Base-by-base conservation (phyloP, 2,329 filamentous ascomycete genomes). In the Alternaria brassicicola region DNA sequence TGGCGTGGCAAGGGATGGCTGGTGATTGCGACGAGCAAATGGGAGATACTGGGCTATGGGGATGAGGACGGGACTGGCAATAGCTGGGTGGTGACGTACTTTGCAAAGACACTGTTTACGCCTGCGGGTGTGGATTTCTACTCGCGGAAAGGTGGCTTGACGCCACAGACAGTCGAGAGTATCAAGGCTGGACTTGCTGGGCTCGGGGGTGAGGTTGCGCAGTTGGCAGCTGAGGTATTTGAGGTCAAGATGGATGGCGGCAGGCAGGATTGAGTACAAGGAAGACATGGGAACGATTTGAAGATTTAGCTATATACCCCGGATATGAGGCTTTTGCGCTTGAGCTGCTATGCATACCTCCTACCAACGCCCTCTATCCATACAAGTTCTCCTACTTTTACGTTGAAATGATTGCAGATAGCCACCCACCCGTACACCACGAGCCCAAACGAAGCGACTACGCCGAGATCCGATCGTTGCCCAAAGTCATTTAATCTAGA, bases 41-140 rank as follows among this genome's bases (percentile, higher is more conserved):
- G 92, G 92, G 91, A 96, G 81, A 79, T 95, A 2, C 77, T 96
- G 17, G 91, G 89, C 3, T 93, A 86, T 82, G 91, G 91, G 5
- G 84, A 89, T 71, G 78, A 80, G 21, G 73, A 78, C 13, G 80
- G 78, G 1, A 67, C 64, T 7, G 78, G 77, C 76, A 83, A 84
- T 66, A 66, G 79, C 31, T 96, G 91, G 90, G 87, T 86, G 1
- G 90, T 96, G 13, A 96, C 91, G 4, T 94, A 89, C 83, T 96
- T 96, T 76, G 88, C 89, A 62, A 88, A 90, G 70, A 96, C 91
- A 23, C 66, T 93, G 42, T 96, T 96, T 67, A 95, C 92, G 6
- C 89, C 89, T 62, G 90, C 92, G 55, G 92, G 92, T 0, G 70
- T 96, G 28, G 92, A 96, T 77, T 77, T 96, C 9, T 95, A 94